phyloP scores from a whole-genome alignment of 2,329 filamentous ascomycete genomes.

The Calonectria crousiana region DNA sequence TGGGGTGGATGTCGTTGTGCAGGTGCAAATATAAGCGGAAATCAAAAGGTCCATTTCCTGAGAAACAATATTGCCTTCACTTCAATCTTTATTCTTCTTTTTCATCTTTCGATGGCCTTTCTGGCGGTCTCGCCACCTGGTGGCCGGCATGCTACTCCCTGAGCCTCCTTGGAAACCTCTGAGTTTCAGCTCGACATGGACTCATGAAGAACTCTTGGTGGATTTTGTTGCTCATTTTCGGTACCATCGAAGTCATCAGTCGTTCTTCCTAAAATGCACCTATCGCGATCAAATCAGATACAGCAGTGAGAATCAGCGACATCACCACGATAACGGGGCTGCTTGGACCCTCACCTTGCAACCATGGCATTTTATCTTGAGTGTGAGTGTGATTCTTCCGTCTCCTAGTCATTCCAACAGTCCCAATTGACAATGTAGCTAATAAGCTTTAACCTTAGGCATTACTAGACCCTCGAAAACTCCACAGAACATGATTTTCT shows the following conservation, averaged over 20 bases:
- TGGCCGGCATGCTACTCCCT: background rate
- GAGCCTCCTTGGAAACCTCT: background rate
- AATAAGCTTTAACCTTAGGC: background rate
- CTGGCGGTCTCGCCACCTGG: constrained; percentile 12
- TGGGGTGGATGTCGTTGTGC: background rate
- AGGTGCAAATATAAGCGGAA: background rate
- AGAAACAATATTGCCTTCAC: background rate
- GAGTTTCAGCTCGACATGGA: constrained; percentile 13
- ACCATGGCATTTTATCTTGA: constrained; percentile 15
- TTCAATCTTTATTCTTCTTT: background rate
- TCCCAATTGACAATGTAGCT: background rate
- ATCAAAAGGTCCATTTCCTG: background rate
- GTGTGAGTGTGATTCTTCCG: constrained; percentile 22
- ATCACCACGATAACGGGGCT: background rate
- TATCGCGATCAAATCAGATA: background rate
- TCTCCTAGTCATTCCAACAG: too few relatives aligned
- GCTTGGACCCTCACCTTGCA: constrained; percentile 17
- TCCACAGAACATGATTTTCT: constrained; percentile 6
- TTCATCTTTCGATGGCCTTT: background rate
- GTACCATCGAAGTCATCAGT: constrained; percentile 8
- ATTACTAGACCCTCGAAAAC: constrained; percentile 10
- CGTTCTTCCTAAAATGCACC: constrained; percentile 15
- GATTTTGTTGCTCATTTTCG: constrained; percentile 19
- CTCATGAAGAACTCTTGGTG: constrained; percentile 13
- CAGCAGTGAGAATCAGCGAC: constrained; percentile 10